Conservation (phyloP, 306 rosid species). For the Purshia tridentata region DNA sequence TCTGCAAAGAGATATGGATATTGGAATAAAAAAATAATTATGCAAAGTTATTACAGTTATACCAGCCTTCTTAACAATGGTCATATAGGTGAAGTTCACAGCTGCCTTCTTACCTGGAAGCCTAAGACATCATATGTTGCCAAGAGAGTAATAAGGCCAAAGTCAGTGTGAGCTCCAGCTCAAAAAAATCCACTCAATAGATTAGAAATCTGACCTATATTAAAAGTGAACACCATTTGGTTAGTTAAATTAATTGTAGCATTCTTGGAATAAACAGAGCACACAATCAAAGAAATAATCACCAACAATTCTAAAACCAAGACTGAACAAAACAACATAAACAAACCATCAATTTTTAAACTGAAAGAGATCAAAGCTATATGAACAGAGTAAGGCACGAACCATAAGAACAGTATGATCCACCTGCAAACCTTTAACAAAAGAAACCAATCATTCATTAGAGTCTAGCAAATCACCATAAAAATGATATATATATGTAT, state of each 20-base stretch:
- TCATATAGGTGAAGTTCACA: not conserved
- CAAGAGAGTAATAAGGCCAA: constrained; percentile 67
- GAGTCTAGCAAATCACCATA: too few relatives aligned
- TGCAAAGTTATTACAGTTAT: not conserved
- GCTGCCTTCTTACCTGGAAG: constrained; percentile 68
- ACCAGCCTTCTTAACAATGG: not conserved
- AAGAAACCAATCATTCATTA: too few relatives aligned
- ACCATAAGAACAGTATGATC: too few relatives aligned
- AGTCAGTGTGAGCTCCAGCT: constrained; percentile 96
- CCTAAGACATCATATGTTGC: constrained; percentile 72
- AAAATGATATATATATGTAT: too few relatives aligned
- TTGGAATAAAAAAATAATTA: constrained; percentile 9
- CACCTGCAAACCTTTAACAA: too few relatives aligned
- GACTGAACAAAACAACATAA: too few relatives aligned
- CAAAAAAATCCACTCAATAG: constrained; percentile 71
- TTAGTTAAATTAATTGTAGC: constrained; percentile 1
- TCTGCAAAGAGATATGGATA: constrained; percentile 42
- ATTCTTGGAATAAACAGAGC: too few relatives aligned
- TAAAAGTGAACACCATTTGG: not conserved
- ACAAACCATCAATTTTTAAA: too few relatives aligned
- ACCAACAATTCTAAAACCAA: too few relatives aligned
- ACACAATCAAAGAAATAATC: too few relatives aligned
- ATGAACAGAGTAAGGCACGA: too few relatives aligned
- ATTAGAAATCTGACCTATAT: constrained; percentile 72
- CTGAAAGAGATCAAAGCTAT: too few relatives aligned